Evolutionary conservation across 2,329 filamentous ascomycete species (phyloP).

Genomic region (Fusarium sp.): DNA sequence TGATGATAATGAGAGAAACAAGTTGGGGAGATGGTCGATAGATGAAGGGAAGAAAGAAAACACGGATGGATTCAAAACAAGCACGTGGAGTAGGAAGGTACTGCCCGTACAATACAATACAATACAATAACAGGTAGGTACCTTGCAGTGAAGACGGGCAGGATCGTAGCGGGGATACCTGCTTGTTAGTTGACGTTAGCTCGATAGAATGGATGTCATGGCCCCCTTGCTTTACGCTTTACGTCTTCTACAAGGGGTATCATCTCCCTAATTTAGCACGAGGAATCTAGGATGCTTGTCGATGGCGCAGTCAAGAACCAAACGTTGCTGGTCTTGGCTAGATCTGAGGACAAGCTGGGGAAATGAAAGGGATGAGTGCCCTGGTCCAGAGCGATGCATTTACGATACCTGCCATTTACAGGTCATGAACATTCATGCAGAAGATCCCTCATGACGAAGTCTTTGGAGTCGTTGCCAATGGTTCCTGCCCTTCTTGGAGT

Average conservation of each 20-base stretch:
- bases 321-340: constrained; percentile 21
- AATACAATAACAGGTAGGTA: not conserved
- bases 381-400: constrained; percentile 30
- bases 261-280: constrained; percentile 19
- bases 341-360: constrained; percentile 11
- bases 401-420: constrained; percentile 4
- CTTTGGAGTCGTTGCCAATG: not conserved
- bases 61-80: constrained; percentile 42
- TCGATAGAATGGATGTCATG: not conserved
- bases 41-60: constrained; percentile 41
- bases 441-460: not conserved
- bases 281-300: constrained; percentile 11
- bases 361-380: constrained; percentile 45
- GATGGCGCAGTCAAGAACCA: constrained; percentile 29
- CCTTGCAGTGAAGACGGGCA: constrained; percentile 30
- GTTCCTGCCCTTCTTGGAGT: not conserved
- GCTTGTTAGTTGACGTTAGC: constrained; percentile 23
- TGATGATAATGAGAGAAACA: constrained; percentile 15
- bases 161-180: constrained; percentile 27
- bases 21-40: constrained; percentile 6
- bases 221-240: constrained; percentile 15
- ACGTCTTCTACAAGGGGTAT: constrained; percentile 15
- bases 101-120: not conserved
- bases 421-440: not conserved
- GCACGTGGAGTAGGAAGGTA: constrained; percentile 41